phyloP scores from a whole-genome alignment of 2,329 filamentous ascomycete genomes.

The Xylaria sp. region DNA sequence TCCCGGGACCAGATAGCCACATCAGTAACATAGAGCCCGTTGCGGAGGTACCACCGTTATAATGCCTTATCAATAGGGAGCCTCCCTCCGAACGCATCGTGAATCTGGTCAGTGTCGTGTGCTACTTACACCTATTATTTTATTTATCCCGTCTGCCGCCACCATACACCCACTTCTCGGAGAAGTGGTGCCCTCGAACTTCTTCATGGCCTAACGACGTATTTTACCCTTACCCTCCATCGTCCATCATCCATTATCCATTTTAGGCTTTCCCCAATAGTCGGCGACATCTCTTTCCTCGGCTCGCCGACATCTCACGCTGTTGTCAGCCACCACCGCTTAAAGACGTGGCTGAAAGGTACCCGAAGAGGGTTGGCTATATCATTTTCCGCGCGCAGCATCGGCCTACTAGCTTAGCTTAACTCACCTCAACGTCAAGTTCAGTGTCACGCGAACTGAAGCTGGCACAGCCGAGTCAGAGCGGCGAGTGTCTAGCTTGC shows the following conservation, averaged over 20 bases:
- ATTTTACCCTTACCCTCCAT: not conserved
- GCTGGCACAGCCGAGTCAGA: slow-evolving; percentile 1
- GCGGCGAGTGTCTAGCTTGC: not conserved
- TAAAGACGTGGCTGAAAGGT: slow-evolving; percentile 24
- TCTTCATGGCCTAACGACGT: not conserved
- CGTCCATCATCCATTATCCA: too few relatives aligned
- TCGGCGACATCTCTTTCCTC: not conserved
- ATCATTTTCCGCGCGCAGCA: slow-evolving; percentile 28
- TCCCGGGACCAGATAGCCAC: slow-evolving; percentile 20
- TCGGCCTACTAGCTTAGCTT: slow-evolving; percentile 20
- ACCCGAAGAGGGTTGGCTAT: slow-evolving; percentile 5
- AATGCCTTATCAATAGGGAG: slow-evolving; percentile 34
- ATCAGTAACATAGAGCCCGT: slow-evolving; percentile 6
- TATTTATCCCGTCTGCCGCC: slow-evolving; percentile 8
- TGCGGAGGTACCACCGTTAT: slow-evolving; percentile 20
- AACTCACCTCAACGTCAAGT: not conserved
- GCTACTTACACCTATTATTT: slow-evolving; percentile 10
- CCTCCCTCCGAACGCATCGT: slow-evolving; percentile 32
- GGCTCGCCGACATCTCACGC: not conserved
- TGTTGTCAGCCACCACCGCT: slow-evolving; percentile 21
- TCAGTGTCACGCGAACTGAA: slow-evolving; percentile 17
- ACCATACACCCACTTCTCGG: not conserved
- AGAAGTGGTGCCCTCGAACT: not conserved
- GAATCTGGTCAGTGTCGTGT: slow-evolving; percentile 31
- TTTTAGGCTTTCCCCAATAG: slow-evolving; percentile 4